Percentiles rank a stretch among this genome's conserved stretches.
Conservation (phyloP, 768 basidiomycete genomes). For the Calocybe cyanea region DNA sequence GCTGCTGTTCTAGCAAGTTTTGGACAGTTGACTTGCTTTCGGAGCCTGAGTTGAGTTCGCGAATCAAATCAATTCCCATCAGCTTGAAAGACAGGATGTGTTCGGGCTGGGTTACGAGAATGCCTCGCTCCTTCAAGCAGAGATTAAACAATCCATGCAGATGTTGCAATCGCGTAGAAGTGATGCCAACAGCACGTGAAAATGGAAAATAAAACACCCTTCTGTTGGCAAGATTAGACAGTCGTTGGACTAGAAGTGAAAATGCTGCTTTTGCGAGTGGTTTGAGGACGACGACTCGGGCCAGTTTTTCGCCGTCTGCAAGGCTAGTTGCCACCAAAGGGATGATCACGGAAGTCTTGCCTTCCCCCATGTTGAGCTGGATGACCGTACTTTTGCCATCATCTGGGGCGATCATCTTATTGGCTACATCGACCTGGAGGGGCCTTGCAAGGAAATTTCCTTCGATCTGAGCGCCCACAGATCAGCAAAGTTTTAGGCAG, state of each 20-base stretch:
- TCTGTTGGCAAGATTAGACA: constrained; percentile 42
- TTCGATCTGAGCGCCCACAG: too few relatives aligned
- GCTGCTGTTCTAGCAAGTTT: constrained; percentile 25
- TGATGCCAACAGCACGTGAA: constrained; percentile 32
- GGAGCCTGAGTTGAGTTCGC: too few relatives aligned
- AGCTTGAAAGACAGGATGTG: constrained; percentile 50
- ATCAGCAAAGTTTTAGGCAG: too few relatives aligned
- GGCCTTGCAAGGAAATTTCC: constrained; percentile 38
- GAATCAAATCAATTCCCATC: constrained; percentile 40
- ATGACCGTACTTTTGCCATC: constrained; percentile 32
- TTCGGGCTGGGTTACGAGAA: constrained; percentile 51
- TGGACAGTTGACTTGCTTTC: too few relatives aligned
- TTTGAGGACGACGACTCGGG: constrained; percentile 49
- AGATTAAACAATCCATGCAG: constrained; percentile 31
- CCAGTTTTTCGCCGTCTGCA: constrained; percentile 39
- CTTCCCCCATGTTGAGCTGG: constrained; percentile 60
- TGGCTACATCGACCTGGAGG: constrained; percentile 37
- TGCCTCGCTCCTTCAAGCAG: constrained; percentile 35
- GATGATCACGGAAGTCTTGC: constrained; percentile 50
- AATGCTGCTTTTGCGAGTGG: constrained; percentile 46
- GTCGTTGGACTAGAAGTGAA: constrained; percentile 37
- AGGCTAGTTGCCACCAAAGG: constrained; percentile 38
- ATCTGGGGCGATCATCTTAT: constrained; percentile 43
- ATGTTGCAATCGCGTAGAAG: constrained; percentile 10
- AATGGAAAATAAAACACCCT: constrained; percentile 50